Base-by-base conservation (phyloP, 1,139 yeast species). In the Taphrina sp. region DNA sequence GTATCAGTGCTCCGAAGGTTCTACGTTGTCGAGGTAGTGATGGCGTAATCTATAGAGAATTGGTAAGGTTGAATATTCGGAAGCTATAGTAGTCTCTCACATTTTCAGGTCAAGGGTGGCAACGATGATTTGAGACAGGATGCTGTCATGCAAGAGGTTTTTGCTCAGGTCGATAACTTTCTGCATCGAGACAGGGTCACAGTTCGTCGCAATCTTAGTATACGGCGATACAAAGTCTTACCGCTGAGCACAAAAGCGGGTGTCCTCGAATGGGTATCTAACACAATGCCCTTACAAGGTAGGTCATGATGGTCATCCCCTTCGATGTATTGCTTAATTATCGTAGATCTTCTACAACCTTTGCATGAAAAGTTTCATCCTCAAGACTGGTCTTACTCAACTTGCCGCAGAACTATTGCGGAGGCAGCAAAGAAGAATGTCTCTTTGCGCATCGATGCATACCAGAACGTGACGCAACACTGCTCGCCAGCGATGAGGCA, bases 141-240 rank as follows among this genome's bases (percentile, higher is more conserved):
- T 69, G 86, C 95, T 0, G 87, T 92, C 60, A 94, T 94, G 98
- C 95, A 90, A 67, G 98, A 92, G 66, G 97, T 92, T 1, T 94
- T 94, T 68, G 84, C 77, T 24, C 87, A 89, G 66, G 96, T 89
- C 17, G 88, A 90, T 65, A 71, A 74, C n/a, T 77, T 90, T 41
- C 76, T 92, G 59, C 68, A 64, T 14, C 74, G 73, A 33, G 81
- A 85, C 64, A 74, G 76, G 52, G 79, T 78, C 41, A 76, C 95
- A 0, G 68, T 81, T 33, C 75, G 71, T 47, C 69, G 92, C 16
- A 70, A 75, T 0, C 71, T 92, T 54, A 73, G 77, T 4, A 79
- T 92, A 1, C 71, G 96, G 51, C 90, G 97, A 0, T 94, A 94
- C 68, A 85, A 83, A 61, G 96, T 92, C 1, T 79, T 90, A 8